Conservation (phyloP, 2,329 filamentous ascomycete species). For the Pyrenophora graminea region DNA sequence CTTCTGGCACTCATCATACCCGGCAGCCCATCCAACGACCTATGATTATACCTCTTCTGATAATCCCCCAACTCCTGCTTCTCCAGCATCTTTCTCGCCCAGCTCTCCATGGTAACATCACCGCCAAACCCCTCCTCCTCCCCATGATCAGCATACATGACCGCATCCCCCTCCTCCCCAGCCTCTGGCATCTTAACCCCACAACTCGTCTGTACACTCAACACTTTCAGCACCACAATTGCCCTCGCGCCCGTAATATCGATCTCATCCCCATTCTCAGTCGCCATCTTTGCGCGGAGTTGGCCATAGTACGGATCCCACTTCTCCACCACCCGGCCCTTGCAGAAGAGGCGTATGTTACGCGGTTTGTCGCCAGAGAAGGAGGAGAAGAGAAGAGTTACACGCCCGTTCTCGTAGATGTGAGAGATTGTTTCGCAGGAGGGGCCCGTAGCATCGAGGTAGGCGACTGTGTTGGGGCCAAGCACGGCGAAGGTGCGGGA, state of each 20-base stretch:
- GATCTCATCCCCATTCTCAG: slow-evolving; percentile 31
- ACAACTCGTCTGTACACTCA: slow-evolving; percentile 67
- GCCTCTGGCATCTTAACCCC: slow-evolving; percentile 67
- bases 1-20: slow-evolving; percentile 53
- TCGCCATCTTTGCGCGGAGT: slow-evolving; percentile 50
- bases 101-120: slow-evolving; percentile 61
- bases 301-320: slow-evolving; percentile 51
- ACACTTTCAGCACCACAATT: slow-evolving; percentile 65
- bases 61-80: slow-evolving; percentile 60
- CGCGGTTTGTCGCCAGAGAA: slow-evolving; percentile 61
- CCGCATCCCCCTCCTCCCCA: slow-evolving; percentile 20
- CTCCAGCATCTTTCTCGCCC: slow-evolving; percentile 55
- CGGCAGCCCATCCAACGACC: slow-evolving; percentile 30
- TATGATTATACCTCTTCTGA: slow-evolving; percentile 59
- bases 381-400: slow-evolving; percentile 75
- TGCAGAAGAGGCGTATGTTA: slow-evolving; percentile 69
- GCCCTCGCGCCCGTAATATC: slow-evolving; percentile 50
- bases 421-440: slow-evolving; percentile 78
- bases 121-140: slow-evolving; percentile 32
- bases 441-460: slow-evolving; percentile 75
- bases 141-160: slow-evolving; percentile 28
- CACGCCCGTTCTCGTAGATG: slow-evolving; percentile 74
- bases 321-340: slow-evolving; percentile 63
- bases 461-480: slow-evolving; percentile 63
- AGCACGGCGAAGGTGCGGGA: slow-evolving; percentile 66